Base-by-base conservation (phyloP, 2,329 filamentous ascomycete species). In the Cercospora janseana region DNA sequence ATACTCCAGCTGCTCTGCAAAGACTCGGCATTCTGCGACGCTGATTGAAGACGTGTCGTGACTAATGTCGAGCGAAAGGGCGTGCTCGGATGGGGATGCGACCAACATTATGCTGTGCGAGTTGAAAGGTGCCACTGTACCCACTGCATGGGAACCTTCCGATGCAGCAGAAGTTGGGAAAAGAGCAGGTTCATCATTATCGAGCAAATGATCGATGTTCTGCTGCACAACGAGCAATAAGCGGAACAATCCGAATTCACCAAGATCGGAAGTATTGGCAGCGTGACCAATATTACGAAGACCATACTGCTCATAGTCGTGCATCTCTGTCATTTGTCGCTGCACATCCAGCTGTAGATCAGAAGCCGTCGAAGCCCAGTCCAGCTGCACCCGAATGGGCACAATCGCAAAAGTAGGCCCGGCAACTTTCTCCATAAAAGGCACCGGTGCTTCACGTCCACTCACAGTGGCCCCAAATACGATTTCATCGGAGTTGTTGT, bases 231-330 rank as follows among this genome's bases (percentile, higher is more conserved):
- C 75, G 1, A 82, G 65, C 4, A 79, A 72, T 1, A 77, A 79
- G n/a, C 77, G 74, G 45, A 82, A 72, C 52, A 80, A 74, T 57
- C 79, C 81, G 2, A 78, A 78, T 8, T 43, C 23, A 13, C 24
- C 20, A 18, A 28, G 21, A 13, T 29, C 34, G 4, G 32, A 15
- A n/a, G 9, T n/a, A 12, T 10, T 42, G 15, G 24, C 15, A 2
- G 46, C 18, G 5, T 34, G 21, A 4, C 5, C 12, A 10, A 53
- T 53, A 3, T 38, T 29, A 13, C 13, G 18, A 9, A 54, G 13
- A 1, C 53, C 46, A 15, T 23, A 45, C 24, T 54, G 51, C 42
- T 56, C 52, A 20, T 38, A 55, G 3, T 49, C 37, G 7, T 45
- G 51, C 48, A 52, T 55, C 3, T 49, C 43, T 20, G 45, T 26